Base-by-base conservation (phyloP, 495 filamentous ascomycete genomes). In the Cladorrhinum samala region DNA sequence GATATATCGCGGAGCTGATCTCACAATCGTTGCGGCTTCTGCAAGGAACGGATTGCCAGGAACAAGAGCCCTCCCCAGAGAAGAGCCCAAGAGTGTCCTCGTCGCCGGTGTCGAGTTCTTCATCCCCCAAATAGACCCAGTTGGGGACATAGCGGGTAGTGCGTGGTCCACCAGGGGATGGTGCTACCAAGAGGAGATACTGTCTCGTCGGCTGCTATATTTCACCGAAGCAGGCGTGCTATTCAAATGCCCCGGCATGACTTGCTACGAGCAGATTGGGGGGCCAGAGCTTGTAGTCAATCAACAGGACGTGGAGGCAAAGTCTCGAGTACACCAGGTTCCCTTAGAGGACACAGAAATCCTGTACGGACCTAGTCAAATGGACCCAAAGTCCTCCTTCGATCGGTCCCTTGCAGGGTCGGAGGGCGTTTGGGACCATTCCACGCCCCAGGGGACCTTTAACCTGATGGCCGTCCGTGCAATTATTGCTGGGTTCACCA, bases 151-250 rank as follows among this genome's bases (percentile, higher is more conserved):
- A n/a, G 3, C 18, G 9, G 21, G 9, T 3, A 43, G 41, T 11
- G 21, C 16, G 2, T 43, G 41, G 41, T 3, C 3, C 3, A 43
- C 41, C 6, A 17, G 41, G 21, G 43, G 43, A 27, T 46, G 43
- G 43, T 46, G 43, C 43, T 46, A 46, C 23, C 43, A 46, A 11
- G 43, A 46, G 13, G 19, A 46, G 16, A 46, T 46, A 13, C 43
- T 46, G 1, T 46, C 43, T 27, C 43, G 43, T 17, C 43, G 43
- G n/a, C 18, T 24, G n/a, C 43, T 46, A 1, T 46, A 25, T 16
- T 46, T 46, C 20, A 46, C 43, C 2, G 43, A 46, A 27, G 19
- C 2, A 46, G 43, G 43, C 13, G 43, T 25, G 20, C 23, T 46
- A 3, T 27, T 46, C 23, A 46, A 24, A 11, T 46, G 43, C 21